Base-by-base conservation (phyloP, 2,329 filamentous ascomycete genomes). In the Zymoseptoria brevis region DNA sequence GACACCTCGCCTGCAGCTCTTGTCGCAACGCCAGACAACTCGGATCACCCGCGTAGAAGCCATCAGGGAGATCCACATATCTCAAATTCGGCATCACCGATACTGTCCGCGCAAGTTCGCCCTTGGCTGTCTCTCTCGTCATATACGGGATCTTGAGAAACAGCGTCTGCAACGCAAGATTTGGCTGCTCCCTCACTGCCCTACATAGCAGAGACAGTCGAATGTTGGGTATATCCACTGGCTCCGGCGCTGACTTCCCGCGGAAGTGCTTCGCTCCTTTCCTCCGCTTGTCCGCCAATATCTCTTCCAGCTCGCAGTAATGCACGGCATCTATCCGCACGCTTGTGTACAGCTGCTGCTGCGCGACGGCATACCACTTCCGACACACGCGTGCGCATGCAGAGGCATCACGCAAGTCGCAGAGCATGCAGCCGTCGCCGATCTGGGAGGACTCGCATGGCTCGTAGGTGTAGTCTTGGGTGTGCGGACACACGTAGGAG, bases 241-340 rank as follows among this genome's bases (percentile, higher is more conserved):
- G 87, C 61, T 91, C 85, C 62, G 86, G 88, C 73, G 92, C 90
- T 70, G 87, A 68, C 57, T 64, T 67, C 82, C 71, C 89, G 82
- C 72, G 90, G 56, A 69, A 71, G 51, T 70, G 68, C 56, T 64
- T 67, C 22, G 61, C 64, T 16, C 58, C 62, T 58, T 71, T 87
- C 72, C 89, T 90, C 63, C 92, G 87, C 73, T 83, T 86, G 67
- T 93, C 89, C 56, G 89, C 84, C 41, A 96, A 83, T 67, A 88
- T 79, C 60, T 89, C 87, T 75, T 97, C 93, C 68, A 89, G 87
- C 64, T 88, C 85, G 78, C 93, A 97, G 76, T 96, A 96, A 75
- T 97, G 93, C 30, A 96, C 92, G 19, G 89, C 84, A 72, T 97
- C 93, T 72, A 97, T 94, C 60, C 92, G 89, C 65, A 97, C 86